Base-by-base conservation (phyloP, 148 eudicot genomes). In the Chenopodium formosanum region DNA sequence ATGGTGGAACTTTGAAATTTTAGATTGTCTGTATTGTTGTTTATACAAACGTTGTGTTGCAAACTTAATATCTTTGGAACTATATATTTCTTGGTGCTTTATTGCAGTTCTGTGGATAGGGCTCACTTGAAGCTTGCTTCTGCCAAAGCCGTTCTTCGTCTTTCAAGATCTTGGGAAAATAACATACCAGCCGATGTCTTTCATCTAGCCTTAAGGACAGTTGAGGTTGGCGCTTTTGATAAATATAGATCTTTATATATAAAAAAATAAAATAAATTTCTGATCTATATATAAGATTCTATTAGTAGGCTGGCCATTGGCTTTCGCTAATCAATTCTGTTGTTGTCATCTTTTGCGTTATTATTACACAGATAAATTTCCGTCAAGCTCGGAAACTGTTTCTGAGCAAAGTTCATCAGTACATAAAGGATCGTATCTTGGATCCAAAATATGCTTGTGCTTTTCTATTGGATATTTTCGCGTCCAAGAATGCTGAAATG, bases 391-490 rank as follows among this genome's bases (percentile, higher is more conserved):
- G 89, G 92, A 91, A 85, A 83, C 81, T 88, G 78, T 91, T 96
- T 74, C 93, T 92, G 80, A 78, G 79, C 84, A 96, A 96, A 90
- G 88, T 94, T 81, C 95, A 94, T 89, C 98, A 94, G 77, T 96
- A 96, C 87, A 87, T 94, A 44, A 96, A 90, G 86, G 99, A 96
- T 76, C 89, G 98, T 80, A 84, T 87, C 78, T 83, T 96, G 87
- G 98, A 96, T 85, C 92, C 95, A 69, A 96, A 94, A 87, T 96
- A 92, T 90, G 95, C 95, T n/a, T 89, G 95, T 82, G 95, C 95
- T 82, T 92, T 96, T 88, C 86, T 96, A 20, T 76, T 94, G 84
- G 91, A 91, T 83, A 84, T 91, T 31, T 84, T 74, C 1, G 89
- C 82, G 79, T 87, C 90, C 81, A 85, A 83, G 77, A 90, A 89